phyloP scores from a whole-genome alignment of 2,329 filamentous ascomycete genomes.

The Exophiala bonariae region DNA sequence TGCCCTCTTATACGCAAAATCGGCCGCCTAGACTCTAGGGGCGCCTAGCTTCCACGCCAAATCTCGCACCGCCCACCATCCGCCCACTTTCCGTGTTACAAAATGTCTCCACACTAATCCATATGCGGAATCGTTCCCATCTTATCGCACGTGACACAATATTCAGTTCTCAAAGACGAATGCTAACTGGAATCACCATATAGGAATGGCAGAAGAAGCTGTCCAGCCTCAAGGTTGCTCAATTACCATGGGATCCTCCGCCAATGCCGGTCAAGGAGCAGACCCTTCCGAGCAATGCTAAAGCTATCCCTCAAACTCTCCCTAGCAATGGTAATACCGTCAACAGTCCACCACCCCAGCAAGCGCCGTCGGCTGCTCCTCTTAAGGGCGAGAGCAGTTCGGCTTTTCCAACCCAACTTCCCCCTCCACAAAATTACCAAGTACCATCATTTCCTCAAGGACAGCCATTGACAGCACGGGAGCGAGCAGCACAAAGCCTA shows the following conservation, averaged over 20 bases:
- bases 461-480: slow-evolving; percentile 26
- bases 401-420: slow-evolving; percentile 20
- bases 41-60: no score
- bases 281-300: slow-evolving; percentile 37
- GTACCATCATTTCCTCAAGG: slow-evolving; percentile 35
- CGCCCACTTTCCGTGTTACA: no score
- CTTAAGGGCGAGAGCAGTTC: slow-evolving; percentile 23
- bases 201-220: slow-evolving; percentile 95
- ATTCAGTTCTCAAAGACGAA: no score
- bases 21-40: slow-evolving; percentile 19
- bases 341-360: slow-evolving; percentile 37
- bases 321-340: slow-evolving; percentile 28
- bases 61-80: no score
- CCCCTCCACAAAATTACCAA: slow-evolving; percentile 21
- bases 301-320: slow-evolving; percentile 29
- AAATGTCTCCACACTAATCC: no score
- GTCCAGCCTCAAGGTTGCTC: slow-evolving; percentile 77
- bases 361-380: slow-evolving; percentile 20
- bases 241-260: slow-evolving; percentile 93
- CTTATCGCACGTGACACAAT: no score
- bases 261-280: slow-evolving; percentile 57
- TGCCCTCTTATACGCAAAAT: slow-evolving; percentile 28
- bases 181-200: neutral
- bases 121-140: no score
- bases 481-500: slow-evolving; percentile 28